Conservation (phyloP, 352 stramenopile genomes). For the Pythium vanterpoolii region DNA sequence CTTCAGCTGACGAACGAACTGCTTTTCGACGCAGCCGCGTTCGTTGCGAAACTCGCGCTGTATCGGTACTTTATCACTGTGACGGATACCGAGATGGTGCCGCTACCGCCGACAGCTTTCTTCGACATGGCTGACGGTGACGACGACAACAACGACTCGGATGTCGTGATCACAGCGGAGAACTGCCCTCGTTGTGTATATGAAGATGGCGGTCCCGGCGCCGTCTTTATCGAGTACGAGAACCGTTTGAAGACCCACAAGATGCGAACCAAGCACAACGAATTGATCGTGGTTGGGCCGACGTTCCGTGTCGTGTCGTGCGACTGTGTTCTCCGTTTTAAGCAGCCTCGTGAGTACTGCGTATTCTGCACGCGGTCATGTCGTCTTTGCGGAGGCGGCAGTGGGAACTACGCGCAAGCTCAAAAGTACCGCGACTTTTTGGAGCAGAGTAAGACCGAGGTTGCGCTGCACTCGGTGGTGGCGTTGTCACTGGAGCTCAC, state of each 20-base stretch:
- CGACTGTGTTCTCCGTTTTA: slow-evolving; percentile 78
- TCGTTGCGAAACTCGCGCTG: slow-evolving; percentile 36
- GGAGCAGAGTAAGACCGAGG: slow-evolving; percentile 48
- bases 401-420: slow-evolving; percentile 70
- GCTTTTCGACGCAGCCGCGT: slow-evolving; percentile 38
- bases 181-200: slow-evolving; percentile 81
- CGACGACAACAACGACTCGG: slow-evolving; percentile 41
- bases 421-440: slow-evolving; percentile 75
- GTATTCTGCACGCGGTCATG: slow-evolving; percentile 75
- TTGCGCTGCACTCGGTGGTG: slow-evolving; percentile 56
- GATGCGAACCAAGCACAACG: slow-evolving; percentile 36
- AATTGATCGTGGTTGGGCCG: slow-evolving; percentile 61
- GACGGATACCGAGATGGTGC: slow-evolving; percentile 57
- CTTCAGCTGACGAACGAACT: slow-evolving; percentile 39
- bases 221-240: slow-evolving; percentile 67
- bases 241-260: slow-evolving; percentile 40
- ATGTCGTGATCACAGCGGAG: slow-evolving; percentile 60
- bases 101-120: slow-evolving; percentile 68
- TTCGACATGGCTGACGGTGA: slow-evolving; percentile 54
- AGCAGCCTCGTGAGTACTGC: slow-evolving; percentile 61
- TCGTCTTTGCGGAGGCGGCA: slow-evolving; percentile 68
- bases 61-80: slow-evolving; percentile 43
- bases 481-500: slow-evolving; percentile 48
- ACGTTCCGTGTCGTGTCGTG: slow-evolving; percentile 84
- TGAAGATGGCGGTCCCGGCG: slow-evolving; percentile 71